Evolutionary conservation across 2,329 filamentous ascomycete species (phyloP), one percentile per base, ranked within the genome.

Genomic region (Saccharata proteae): DNA sequence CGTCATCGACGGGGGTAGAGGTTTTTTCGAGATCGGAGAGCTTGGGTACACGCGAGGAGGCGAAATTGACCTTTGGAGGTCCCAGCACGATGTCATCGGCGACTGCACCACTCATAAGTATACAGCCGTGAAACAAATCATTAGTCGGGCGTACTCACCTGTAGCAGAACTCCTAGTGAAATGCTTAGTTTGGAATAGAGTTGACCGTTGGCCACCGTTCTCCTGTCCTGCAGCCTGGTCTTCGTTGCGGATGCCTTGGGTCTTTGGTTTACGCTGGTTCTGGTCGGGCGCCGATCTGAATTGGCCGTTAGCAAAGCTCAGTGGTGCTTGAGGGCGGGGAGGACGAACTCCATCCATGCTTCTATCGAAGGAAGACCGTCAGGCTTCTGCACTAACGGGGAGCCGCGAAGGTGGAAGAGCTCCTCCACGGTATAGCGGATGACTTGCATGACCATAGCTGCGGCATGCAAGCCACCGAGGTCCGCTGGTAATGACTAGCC

Each of bases 301-400:
- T 14, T 24, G 21, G 6, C 25, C 35, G 26, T 27, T 14, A 33
- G n/a, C 7, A 27, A 9, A 16, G 33, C 17, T 15, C 15, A 10
- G 26, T 21, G 5, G 12, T 10, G 14, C 26, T 5, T 16, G 2
- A 18, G 11, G 21, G 4, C 23, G 9, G 17, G 16, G 17, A 14
- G n/a, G 13, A 37, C 19, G 25, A 66, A 93, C 80, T 88, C 85
- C 84, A 94, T 93, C 86, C 86, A 96, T 65, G 93, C 83, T 61
- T 93, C 84, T 40, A 79, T 71, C 16, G 84, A 80, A 42, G 85
- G 86, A 26, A 94, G 69, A 41, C 69, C 71, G 40, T 77, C 64
- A 27, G 88, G 88, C 58, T 82, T 92, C 45, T 70, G 64, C 49
- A 85, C 85, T 55, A 93, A 66, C 42, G 85, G 85, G 41, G 88